Evolutionary conservation across 2,329 filamentous ascomycete species (phyloP), one percentile per base, ranked within the genome.

Genomic region (Aspergillus ibericus): DNA sequence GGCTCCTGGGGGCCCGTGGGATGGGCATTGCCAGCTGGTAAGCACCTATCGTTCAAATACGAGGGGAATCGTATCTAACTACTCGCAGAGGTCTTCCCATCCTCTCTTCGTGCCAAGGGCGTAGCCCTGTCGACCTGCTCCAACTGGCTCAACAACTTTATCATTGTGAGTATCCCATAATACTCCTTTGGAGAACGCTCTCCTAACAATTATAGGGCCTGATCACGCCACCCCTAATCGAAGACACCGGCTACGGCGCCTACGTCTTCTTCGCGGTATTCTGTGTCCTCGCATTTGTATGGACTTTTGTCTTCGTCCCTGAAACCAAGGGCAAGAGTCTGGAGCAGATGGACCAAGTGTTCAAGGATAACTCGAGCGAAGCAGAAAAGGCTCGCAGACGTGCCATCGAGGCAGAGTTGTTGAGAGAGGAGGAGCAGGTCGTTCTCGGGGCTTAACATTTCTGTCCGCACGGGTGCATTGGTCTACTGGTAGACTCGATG

Each of bases 61-160:
- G 12, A 4, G 42, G 22, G 3, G 36, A 8, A 8, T 46, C 29
- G 8, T 16, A 9, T 27, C 62, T 63, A 69, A 66, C 35, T 16
- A 27, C 71, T 74, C 0, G 78, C 80, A 29, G 85, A 91, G 60
- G 85, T 91, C n/a, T 89, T 89, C 44, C 85, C 85, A 0, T 82
- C 81, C 1, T 80, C 79, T 0, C 74, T 84, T 0, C 78, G 86
- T 6, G 85, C 86, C 2, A 90, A 89, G 69, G 88, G 88, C 34
- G 85, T 88, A 0, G 86, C 86, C 1, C 75, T 88, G 2, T 85
- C 84, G 0, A 88, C 86, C 0, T 84, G 81, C 59, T 82, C 81
- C 5, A 88, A 86, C 72, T 90, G 88, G 80, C 72, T 87, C 2
- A 85, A 82, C 68, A 87, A 88, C 69, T 88, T 88, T 62, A 82